Conservation (phyloP, 345 rosid genomes). For the Salix brachista region DNA sequence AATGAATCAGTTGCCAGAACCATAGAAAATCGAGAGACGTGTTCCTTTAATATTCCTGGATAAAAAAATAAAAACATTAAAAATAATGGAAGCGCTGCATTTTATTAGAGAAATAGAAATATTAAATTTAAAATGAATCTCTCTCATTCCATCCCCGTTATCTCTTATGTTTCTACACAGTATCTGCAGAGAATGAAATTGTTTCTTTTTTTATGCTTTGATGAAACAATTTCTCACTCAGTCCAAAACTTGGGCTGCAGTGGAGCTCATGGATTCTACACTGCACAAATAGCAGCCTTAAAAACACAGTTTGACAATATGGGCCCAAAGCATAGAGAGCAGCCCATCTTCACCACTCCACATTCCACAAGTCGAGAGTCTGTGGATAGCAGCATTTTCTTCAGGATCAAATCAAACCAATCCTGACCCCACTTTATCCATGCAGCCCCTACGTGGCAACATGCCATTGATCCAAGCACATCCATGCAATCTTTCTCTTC, state of each 20-base stretch:
- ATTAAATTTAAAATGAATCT: too few species aligned
- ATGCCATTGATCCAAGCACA: constrained; percentile 43
- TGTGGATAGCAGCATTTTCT: background rate
- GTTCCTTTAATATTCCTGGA: too few species aligned
- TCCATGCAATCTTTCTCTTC: constrained; percentile 46
- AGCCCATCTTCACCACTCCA: background rate
- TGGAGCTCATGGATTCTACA: background rate
- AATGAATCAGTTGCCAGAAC: background rate
- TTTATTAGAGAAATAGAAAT: too few species aligned
- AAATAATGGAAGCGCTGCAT: too few species aligned
- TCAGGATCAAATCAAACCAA: background rate
- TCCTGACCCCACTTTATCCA: constrained; percentile 52
- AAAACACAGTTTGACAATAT: background rate
- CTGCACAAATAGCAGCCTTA: background rate
- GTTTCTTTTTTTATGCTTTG: too few species aligned
- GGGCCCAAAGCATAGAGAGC: background rate
- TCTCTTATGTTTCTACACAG: too few species aligned
- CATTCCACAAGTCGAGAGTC: background rate
- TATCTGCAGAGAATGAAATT: too few species aligned
- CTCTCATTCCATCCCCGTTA: too few species aligned
- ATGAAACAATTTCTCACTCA: too few species aligned
- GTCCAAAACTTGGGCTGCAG: background rate
- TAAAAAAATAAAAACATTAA: too few species aligned
- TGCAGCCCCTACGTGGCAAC: constrained; percentile 45
- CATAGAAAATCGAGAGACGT: too few species aligned